Evolutionary conservation across 2,329 filamentous ascomycete species (phyloP), one percentile per base, ranked within the genome.

Genomic region (Lomentospora prolificans): DNA sequence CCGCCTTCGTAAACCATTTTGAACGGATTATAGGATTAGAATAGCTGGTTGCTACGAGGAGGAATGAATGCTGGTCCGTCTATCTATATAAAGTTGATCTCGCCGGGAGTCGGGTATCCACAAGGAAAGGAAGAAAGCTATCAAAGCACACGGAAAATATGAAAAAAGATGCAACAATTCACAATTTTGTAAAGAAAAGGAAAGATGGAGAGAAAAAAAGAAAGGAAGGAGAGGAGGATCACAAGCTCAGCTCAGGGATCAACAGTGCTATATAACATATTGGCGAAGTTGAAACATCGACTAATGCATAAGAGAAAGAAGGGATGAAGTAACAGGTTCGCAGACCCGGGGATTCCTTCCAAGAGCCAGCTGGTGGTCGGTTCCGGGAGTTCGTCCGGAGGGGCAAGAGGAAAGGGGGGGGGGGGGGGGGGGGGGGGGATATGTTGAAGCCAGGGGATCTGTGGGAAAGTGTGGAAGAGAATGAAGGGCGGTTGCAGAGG

Each of bases 1-100:
- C 54, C 36, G 48, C 54, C 54, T 55, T 51, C 46, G 54, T 55
- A 55, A 24, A 44, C 22, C 25, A 27, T 51, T 27, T 51, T 51
- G 9, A 33, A 33, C 19, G 50, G 17, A 30, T 51, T 51, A 51
- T 44, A 33, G 17, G 7, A 33, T 50, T 50, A 50, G 1, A 24
- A 33, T 17, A 44, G 7, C 6, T 12, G 25, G 12, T 7, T 12
- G 17, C 3, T n/a, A 41, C 8, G 30, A n/a, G 17, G 14, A 33
- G 14, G 53, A 3, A 12, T 9, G 36, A 19, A 19, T 46, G 17
- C 30, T 33, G 6, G 6, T 33, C 12, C 30, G 6, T 33, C 30
- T 33, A 19, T 28, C 10, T 28, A 51, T 28, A 28, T 30, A 51
- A 51, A 27, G 50, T 4, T 28, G 25, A 30, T 33, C 14, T 30